A percentile compares a stretch with the other conserved stretches of the same genome.
Evolutionary conservation across 352 stramenopile genomes (phyloP).

Genomic region (Globisporangium iwayamae): DNA sequence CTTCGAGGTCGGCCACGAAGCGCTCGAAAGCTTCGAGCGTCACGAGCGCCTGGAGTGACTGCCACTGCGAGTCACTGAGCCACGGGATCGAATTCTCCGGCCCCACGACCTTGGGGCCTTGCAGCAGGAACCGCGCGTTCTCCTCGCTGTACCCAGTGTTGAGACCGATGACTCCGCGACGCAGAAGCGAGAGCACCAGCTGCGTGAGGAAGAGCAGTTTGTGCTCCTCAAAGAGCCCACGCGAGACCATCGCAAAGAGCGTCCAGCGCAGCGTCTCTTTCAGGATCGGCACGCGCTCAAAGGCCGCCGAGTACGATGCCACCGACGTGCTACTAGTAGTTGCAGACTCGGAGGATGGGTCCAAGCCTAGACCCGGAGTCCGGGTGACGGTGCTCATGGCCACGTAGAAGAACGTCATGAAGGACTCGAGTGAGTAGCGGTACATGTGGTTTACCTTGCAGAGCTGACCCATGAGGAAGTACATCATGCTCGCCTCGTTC

Average conservation of each 20-base stretch:
- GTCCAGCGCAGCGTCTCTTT: constrained; percentile 82
- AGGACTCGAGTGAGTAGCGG: constrained; percentile 90
- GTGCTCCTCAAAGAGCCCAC: constrained; percentile 91
- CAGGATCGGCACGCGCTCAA: constrained; percentile 59
- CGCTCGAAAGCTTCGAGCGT: constrained; percentile 81
- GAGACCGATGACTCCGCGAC: constrained; percentile 51
- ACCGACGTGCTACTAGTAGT: constrained; percentile 12
- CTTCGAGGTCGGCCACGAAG: constrained; percentile 84
- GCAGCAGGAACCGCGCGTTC: constrained; percentile 74
- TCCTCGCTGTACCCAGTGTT: constrained; percentile 77
- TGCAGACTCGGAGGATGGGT: no score
- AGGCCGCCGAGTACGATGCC: constrained; percentile 28
- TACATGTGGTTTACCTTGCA: constrained; percentile 93
- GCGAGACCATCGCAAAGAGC: constrained; percentile 87
- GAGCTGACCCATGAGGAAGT: constrained; percentile 90
- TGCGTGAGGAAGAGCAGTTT: constrained; percentile 90
- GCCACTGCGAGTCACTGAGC: constrained; percentile 85
- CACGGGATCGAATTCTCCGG: constrained; percentile 80
- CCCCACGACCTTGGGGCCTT: constrained; percentile 56
- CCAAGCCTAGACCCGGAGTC: background rate
- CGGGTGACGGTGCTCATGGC: constrained; percentile 66
- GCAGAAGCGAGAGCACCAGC: constrained; percentile 80
- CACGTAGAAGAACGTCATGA: constrained; percentile 87
- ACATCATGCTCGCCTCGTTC: constrained; percentile 88
- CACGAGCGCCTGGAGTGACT: constrained; percentile 73